A percentile compares a stretch with the other conserved stretches of the same genome.
These are phyloP conservation scores for Penicillium sp. DNA, from an alignment of 2,329 filamentous ascomycete genomes.

Conservation along the genomic window DNA sequence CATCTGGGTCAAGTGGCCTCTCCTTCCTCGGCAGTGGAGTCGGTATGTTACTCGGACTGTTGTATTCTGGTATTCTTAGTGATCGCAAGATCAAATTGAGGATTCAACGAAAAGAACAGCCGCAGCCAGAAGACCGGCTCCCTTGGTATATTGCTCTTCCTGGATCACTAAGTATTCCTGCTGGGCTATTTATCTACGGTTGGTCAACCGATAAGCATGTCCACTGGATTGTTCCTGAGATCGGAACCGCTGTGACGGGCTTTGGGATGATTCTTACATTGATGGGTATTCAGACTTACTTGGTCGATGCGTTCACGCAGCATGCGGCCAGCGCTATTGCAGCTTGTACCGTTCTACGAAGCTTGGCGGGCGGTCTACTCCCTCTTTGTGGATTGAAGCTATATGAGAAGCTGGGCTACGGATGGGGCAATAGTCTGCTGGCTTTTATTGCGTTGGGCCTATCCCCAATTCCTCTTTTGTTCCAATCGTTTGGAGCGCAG, in stretches of 20 bases:
- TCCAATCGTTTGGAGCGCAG: neutral
- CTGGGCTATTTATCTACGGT: neutral
- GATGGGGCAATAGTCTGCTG: constrained; percentile 60
- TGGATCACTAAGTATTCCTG: neutral
- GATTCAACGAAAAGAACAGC: neutral
- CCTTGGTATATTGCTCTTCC: constrained; percentile 1
- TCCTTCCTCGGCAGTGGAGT: constrained; percentile 49
- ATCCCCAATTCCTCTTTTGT: constrained; percentile 45
- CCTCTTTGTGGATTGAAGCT: constrained; percentile 59
- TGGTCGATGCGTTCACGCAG: constrained; percentile 5
- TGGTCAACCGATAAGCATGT: neutral
- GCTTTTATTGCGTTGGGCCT: constrained; percentile 53
- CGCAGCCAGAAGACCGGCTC: neutral
- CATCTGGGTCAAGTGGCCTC: constrained; percentile 42
- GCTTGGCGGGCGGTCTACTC: constrained; percentile 56
- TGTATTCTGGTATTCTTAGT: neutral
- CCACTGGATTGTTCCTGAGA: neutral
- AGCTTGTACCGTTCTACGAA: constrained; percentile 23
- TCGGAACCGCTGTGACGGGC: constrained; percentile 1
- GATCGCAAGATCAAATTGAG: neutral
- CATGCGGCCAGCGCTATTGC: constrained; percentile 8
- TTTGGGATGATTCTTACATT: neutral
- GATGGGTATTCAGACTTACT: constrained; percentile 7
- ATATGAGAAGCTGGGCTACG: constrained; percentile 59
- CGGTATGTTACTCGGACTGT: constrained; percentile 23